phyloP scores from a whole-genome alignment of 2,329 filamentous ascomycete species.

The Verticillium nonalfalfae region DNA sequence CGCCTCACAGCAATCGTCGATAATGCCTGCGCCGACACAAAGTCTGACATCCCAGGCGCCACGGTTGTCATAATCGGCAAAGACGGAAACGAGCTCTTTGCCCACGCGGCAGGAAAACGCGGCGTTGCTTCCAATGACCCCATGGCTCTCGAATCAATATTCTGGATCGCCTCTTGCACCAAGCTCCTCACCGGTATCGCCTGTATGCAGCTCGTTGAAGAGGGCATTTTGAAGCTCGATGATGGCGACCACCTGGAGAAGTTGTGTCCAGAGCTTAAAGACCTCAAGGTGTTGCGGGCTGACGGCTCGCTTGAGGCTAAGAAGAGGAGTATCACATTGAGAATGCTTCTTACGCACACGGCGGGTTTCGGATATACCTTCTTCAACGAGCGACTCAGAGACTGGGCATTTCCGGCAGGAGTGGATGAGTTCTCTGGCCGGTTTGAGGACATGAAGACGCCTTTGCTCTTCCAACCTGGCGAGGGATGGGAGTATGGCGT shows the following conservation, averaged over 20 bases:
- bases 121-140: constrained; percentile 35
- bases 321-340: constrained; percentile 43
- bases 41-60: constrained; percentile 34
- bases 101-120: constrained; percentile 39
- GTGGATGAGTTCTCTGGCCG: constrained; percentile 53
- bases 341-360: constrained; percentile 51
- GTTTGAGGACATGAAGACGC: constrained; percentile 40
- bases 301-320: constrained; percentile 34
- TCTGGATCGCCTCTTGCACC: constrained; percentile 53
- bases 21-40: constrained; percentile 25
- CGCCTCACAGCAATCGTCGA: constrained; percentile 22
- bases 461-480: constrained; percentile 59
- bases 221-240: constrained; percentile 39
- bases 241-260: constrained; percentile 36
- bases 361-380: constrained; percentile 54
- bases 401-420: constrained; percentile 41
- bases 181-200: constrained; percentile 48
- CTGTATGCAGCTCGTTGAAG: constrained; percentile 52
- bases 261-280: constrained; percentile 42
- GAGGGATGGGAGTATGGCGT: constrained; percentile 55
- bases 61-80: constrained; percentile 40
- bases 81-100: constrained; percentile 38
- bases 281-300: constrained; percentile 34
- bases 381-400: constrained; percentile 39
- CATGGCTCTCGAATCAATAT: constrained; percentile 55